These are phyloP conservation scores for Lactifluus echinatus DNA, from an alignment of 768 basidiomycete genomes.

Conservation along the genomic window DNA sequence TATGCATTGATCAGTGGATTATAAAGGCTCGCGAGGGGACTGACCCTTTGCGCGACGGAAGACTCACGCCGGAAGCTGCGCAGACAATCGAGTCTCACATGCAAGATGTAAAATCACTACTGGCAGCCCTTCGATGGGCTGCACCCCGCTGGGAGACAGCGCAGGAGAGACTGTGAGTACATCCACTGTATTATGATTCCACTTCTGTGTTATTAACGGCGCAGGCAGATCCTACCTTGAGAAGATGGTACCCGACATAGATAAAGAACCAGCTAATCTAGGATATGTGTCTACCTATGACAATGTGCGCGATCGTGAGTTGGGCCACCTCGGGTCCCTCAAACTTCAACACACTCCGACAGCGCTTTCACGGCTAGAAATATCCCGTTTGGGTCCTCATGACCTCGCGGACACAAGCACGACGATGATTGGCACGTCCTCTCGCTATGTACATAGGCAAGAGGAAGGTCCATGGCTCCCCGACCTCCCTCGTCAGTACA, in stretches of 20 bases:
- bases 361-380: background rate
- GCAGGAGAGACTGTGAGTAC: slow-evolving; percentile 9
- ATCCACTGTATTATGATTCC: background rate
- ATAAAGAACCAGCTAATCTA: background rate
- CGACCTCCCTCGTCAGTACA: background rate
- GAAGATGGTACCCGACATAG: slow-evolving; percentile 9
- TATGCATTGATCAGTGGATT: slow-evolving; percentile 18
- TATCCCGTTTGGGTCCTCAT: background rate
- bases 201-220: background rate
- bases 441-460: background rate
- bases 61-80: background rate
- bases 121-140: slow-evolving; percentile 17
- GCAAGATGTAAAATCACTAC: slow-evolving; percentile 9
- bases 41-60: background rate
- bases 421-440: background rate
- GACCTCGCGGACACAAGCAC: background rate
- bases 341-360: background rate
- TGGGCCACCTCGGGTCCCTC: too few relatives aligned
- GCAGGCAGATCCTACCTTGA: slow-evolving; percentile 9
- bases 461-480: background rate
- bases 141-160: slow-evolving; percentile 19
- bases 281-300: background rate
- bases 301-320: background rate
- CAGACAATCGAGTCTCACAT: slow-evolving; percentile 8
- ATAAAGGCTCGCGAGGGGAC: slow-evolving; percentile 11